phyloP scores from a whole-genome alignment of 2,329 filamentous ascomycete species.

The Cercospora sp. region DNA sequence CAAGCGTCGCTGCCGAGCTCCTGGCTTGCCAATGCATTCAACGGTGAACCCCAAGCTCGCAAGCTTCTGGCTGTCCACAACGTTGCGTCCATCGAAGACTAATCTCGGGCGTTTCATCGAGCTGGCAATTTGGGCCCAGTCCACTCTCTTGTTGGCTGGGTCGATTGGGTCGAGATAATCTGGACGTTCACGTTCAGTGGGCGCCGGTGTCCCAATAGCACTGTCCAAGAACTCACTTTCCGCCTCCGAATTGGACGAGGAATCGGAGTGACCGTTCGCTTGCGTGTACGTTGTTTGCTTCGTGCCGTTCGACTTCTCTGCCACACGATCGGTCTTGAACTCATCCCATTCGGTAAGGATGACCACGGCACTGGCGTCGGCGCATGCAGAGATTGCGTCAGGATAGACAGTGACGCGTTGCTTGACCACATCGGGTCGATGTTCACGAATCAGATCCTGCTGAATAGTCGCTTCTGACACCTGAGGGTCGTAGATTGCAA shows the following conservation, averaged over 20 bases:
- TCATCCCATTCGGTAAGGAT: conserved; percentile 42
- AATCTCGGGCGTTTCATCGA: conserved; percentile 39
- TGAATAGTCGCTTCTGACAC: conserved; percentile 40
- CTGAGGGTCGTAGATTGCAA: conserved; percentile 67
- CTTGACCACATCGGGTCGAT: conserved; percentile 31
- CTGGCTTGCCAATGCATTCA: conserved; percentile 38
- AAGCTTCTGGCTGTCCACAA: conserved; percentile 38
- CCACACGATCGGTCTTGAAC: conserved; percentile 37
- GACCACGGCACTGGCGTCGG: conserved; percentile 38
- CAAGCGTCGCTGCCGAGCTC: conserved; percentile 20
- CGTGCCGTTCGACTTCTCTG: background rate
- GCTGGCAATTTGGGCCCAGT: conserved; percentile 38
- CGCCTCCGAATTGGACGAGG: conserved; percentile 21
- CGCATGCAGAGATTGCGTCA: conserved; percentile 38
- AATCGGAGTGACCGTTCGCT: conserved; percentile 2
- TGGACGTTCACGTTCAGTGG: conserved; percentile 9
- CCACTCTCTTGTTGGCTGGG: conserved; percentile 29
- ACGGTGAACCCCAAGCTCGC: conserved; percentile 40
- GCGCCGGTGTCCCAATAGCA: conserved; percentile 23
- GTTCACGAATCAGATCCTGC: conserved; percentile 34
- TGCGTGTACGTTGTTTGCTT: background rate
- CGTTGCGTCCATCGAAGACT: conserved; percentile 42
- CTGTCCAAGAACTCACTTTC: conserved; percentile 26
- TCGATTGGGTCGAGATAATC: conserved; percentile 14
- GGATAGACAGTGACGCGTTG: conserved; percentile 34